A percentile compares a stretch with the other conserved stretches of the same genome.
These are phyloP conservation scores for Ustilago cynodontis DNA, from an alignment of 1,284 basidiomycete species.

Conservation along the genomic window DNA sequence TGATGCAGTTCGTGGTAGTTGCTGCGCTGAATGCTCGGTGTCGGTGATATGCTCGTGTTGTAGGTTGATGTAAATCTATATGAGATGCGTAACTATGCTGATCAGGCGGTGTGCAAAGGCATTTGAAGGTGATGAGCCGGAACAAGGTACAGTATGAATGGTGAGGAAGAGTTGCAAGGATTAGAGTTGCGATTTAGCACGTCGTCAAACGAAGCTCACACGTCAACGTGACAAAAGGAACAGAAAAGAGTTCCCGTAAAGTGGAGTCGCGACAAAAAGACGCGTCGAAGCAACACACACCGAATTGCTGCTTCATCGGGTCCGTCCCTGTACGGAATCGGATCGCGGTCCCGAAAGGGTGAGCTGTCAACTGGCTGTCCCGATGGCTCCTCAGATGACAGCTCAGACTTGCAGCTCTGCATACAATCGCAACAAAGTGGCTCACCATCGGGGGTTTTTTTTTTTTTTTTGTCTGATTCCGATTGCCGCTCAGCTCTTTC, in stretches of 20 bases:
- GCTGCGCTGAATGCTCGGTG: too few relatives aligned
- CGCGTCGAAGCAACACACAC: background rate
- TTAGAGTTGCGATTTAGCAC: background rate
- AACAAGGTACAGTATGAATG: background rate
- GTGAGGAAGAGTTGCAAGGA: background rate
- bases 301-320: background rate
- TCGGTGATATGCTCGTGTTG: background rate
- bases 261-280: conserved; percentile 18
- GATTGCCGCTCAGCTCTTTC: conserved; percentile 11
- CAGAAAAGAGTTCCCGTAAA: conserved; percentile 18
- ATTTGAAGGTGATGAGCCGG: background rate
- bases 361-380: too few relatives aligned
- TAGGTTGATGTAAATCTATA: background rate
- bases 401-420: too few relatives aligned
- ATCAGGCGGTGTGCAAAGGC: background rate
- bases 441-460: conserved; percentile 6
- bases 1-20: background rate
- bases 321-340: too few relatives aligned
- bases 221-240: background rate
- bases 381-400: too few relatives aligned
- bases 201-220: too few relatives aligned
- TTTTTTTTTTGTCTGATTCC: too few relatives aligned
- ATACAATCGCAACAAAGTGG: conserved; percentile 4
- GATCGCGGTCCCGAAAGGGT: too few relatives aligned
- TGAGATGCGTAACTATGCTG: background rate